Conservation (phyloP, 176 grass and related monocot genomes). For the Tillandsia fasciculata region DNA sequence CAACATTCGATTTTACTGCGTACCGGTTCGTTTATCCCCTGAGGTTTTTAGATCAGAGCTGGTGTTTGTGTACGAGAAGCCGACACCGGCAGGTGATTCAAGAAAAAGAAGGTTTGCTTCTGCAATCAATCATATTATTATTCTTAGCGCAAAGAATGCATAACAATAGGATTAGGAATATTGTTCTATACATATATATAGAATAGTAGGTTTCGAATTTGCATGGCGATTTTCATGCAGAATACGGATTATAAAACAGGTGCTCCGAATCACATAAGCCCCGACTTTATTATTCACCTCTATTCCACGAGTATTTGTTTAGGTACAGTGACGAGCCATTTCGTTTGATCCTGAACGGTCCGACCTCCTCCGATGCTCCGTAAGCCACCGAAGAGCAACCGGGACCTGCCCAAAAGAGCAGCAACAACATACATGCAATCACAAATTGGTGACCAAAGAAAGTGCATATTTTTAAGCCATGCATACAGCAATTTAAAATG, state of each 20-base stretch:
- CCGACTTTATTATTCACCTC: slow-evolving; percentile 26
- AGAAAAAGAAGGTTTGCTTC: slow-evolving; percentile 90
- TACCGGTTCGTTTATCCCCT: slow-evolving; percentile 83
- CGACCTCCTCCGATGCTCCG: slow-evolving; percentile 92
- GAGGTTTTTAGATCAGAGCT: slow-evolving; percentile 65
- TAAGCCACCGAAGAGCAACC: slow-evolving; percentile 97
- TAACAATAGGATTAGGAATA: neutral
- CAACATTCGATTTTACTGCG: neutral
- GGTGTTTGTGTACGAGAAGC: slow-evolving; percentile 89
- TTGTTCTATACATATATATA: neutral
- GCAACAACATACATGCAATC: no score
- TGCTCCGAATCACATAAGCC: no score
- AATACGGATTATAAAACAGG: no score
- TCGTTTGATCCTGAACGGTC: slow-evolving; percentile 63
- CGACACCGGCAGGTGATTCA: slow-evolving; percentile 86
- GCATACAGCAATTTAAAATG: neutral
- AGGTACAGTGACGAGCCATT: slow-evolving; percentile 66
- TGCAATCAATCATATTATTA: slow-evolving; percentile 18
- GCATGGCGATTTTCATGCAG: no score
- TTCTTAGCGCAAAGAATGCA: neutral
- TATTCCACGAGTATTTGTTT: slow-evolving; percentile 89
- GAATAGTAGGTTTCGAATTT: neutral
- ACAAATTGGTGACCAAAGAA: no score
- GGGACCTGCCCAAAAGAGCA: slow-evolving; percentile 41
- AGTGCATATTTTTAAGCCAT: no score